phyloP scores from a whole-genome alignment of 345 rosid genomes.

The Carallia brachiata region DNA sequence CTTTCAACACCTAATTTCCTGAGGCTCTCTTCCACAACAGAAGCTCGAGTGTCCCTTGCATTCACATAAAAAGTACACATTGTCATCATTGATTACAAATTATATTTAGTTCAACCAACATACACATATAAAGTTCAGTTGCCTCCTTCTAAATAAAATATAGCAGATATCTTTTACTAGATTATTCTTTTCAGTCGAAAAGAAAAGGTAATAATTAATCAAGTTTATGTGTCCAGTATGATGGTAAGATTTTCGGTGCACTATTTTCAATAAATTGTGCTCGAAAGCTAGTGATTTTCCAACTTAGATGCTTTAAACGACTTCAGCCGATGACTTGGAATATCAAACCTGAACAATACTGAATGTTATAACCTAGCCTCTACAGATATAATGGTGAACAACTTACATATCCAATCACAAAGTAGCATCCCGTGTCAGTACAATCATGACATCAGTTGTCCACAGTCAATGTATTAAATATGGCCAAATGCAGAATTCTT shows the following conservation, averaged over 20 bases:
- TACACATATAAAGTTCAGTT: slow-evolving; percentile 1
- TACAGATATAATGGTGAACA: background rate
- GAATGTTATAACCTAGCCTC: background rate
- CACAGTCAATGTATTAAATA: background rate
- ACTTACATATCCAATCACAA: background rate
- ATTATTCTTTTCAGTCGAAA: background rate
- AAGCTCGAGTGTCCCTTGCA: slow-evolving; percentile 78
- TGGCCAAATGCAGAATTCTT: background rate
- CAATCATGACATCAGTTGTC: background rate
- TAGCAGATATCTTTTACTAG: background rate
- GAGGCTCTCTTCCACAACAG: slow-evolving; percentile 87
- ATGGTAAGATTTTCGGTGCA: slow-evolving; percentile 4
- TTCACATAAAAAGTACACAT: slow-evolving; percentile 6
- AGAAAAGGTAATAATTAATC: background rate
- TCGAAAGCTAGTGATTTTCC: slow-evolving; percentile 2
- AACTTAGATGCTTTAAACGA: background rate
- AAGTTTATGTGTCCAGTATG: background rate
- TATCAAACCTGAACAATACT: background rate
- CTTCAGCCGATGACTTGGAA: slow-evolving; percentile 5
- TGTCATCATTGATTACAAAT: slow-evolving; percentile 4
- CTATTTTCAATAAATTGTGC: background rate
- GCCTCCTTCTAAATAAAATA: background rate
- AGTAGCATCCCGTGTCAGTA: background rate
- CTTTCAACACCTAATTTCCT: slow-evolving; percentile 89
- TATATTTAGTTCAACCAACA: slow-evolving; percentile 6